phyloP scores from a whole-genome alignment of 495 filamentous ascomycete genomes.

The Penicillium tannophilum region DNA sequence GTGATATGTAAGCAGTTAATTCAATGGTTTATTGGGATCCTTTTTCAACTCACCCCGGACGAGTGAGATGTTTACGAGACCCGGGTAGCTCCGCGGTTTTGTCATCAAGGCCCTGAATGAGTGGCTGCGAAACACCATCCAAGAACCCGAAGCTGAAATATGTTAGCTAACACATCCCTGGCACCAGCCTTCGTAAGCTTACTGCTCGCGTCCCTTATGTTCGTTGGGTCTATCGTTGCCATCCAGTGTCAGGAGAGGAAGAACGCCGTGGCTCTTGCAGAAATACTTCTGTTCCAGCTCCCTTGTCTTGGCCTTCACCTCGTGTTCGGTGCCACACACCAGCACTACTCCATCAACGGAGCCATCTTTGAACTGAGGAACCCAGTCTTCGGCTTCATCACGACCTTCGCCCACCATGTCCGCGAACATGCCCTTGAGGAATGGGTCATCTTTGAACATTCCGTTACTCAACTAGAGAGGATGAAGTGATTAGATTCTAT shows the following conservation, averaged over 20 bases:
- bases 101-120: background rate
- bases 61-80: background rate
- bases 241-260: background rate
- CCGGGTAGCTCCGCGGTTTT: background rate
- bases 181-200: background rate
- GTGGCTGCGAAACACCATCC: background rate
- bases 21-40: too few species aligned
- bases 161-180: background rate
- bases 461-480: background rate
- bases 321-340: background rate
- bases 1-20: background rate
- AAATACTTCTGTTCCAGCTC: background rate
- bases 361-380: background rate
- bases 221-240: background rate
- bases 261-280: background rate
- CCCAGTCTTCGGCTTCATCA: background rate
- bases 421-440: background rate
- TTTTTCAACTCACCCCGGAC: slow-evolving; percentile 7
- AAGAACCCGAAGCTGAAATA: background rate
- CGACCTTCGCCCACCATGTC: background rate
- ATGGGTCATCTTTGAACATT: background rate
- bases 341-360: background rate
- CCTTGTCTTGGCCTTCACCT: background rate
- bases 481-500: background rate
- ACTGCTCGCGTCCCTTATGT: background rate